Evolutionary conservation across 1,139 yeast species (phyloP), one percentile per base, ranked within the genome.

Genomic region (Yamadazyma taylorii): DNA sequence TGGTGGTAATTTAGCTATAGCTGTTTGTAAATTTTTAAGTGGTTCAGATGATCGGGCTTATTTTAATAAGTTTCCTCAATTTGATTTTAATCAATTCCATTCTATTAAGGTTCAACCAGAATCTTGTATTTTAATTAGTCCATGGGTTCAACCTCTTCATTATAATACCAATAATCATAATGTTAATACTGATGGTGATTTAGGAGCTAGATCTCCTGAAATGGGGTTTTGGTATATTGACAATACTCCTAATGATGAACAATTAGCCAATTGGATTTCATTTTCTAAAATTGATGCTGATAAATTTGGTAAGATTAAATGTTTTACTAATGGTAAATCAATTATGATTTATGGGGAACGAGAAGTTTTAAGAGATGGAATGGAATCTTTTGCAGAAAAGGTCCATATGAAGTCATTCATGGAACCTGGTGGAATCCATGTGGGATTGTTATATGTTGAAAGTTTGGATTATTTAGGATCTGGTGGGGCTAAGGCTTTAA

Each of bases 1-100:
- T 21, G 79, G 79, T 11, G 73, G 61, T 3, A 72, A 73, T 47
- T 51, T 71, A 46, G 55, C 62, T 6, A 43, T 66, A 13, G 56
- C 63, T 4, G 31, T 69, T 12, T 48, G 60, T n/a, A 58, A 72
- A 37, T 62, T 56, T 39, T 47, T 60, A 25, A 60, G 65, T n/a
- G 55, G 61, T 35, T 63, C 67, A 1, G 62, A 61, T 26, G 63
- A 63, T 39, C 53, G 61, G 2, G 37, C 36, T 12, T 58, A 54
- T 19, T 61, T 59, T 32, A 52, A 51, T 30, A 32, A 35, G 29
- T 43, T 41, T 27, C 17, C 32, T 3, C 32, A 41, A 7, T 42
- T 22, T 26, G 47, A 47, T 33, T 29, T 29, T 14, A 27, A 21
- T 2, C 39, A 34, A 23, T 52, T 55, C 27, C 17, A 37, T 3